Base-by-base conservation (phyloP, 768 basidiomycete genomes). In the Rhodotorula babjevae region DNA sequence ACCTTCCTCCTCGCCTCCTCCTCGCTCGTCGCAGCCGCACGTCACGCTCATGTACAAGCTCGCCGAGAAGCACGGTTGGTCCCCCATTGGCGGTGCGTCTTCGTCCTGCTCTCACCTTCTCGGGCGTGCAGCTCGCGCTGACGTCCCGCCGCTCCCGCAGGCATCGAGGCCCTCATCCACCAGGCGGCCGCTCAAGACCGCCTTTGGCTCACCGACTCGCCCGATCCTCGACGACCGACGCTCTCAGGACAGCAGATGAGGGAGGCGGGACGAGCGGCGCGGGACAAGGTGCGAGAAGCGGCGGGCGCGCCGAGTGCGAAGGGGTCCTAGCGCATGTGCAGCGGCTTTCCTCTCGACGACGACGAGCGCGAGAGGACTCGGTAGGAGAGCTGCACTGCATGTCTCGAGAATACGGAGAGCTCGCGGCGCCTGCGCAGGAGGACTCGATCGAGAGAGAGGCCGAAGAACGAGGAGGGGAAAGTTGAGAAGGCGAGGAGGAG, bases 101-200 rank as follows among this genome's bases (percentile, higher is more conserved):
- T 33, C 55, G 29, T 16, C 31, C 44, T 31, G 44, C 27, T 40
- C 16, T n/a, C 31, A 27, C 33, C 33, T 12, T 50, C 31, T 15
- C 16, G 52, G 4, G 3, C 11, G 12, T 18, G 40, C 36, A n/a
- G 11, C 19, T 40, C 14, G 19, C 12, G 11, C 19, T 21, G 19
- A 19, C 19, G 15, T 19, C 15, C 19, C 47, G 19, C 21, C 23
- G 18, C 8, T 49, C 47, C 15, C 25, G 65, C 59, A 67, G 78
- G 78, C 10, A 72, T 76, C 63, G 75, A 79, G 53, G 77, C 78
- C 12, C 75, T 79, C 61, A 68, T 76, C 44, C 71, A 76, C 67
- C 77, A 79, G 68, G 77, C 70, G 1, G 42, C 70, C 23, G 73
- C 73, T 9, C 77, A 78, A 21, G 58, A 72, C 49, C 31, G 52